Evolutionary conservation across 495 filamentous ascomycete species (phyloP).

Genomic region (Aspergillus biplanus): DNA sequence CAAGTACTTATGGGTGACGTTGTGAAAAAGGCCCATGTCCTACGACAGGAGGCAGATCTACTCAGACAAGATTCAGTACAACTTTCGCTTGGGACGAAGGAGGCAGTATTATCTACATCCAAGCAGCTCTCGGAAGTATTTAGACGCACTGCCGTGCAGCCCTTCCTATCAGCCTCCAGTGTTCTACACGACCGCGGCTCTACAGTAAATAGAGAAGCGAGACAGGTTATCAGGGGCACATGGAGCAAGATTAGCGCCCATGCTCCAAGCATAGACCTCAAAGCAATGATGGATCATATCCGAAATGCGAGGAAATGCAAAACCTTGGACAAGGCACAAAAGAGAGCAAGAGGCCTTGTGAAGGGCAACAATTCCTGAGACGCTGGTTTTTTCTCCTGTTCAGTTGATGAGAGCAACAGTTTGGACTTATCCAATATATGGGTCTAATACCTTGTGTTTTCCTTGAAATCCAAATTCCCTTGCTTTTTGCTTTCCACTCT

Average conservation of each 20-base stretch:
- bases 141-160: constrained; percentile 40
- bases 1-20: constrained; percentile 54
- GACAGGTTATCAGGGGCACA: constrained; percentile 33
- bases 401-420: background rate
- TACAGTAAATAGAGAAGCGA: constrained; percentile 37
- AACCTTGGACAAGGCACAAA: constrained; percentile 44
- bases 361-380: constrained; percentile 25
- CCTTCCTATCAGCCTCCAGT: constrained; percentile 37
- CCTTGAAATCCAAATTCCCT: constrained; percentile 5
- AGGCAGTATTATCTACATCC: constrained; percentile 39
- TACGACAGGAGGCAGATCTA: constrained; percentile 38
- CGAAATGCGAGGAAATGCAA: constrained; percentile 36
- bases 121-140: constrained; percentile 43
- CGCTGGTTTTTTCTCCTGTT: constrained; percentile 18
- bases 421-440: constrained; percentile 4
- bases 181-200: constrained; percentile 35
- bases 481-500: constrained; percentile 4
- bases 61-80: constrained; percentile 32
- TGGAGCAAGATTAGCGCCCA: constrained; percentile 36
- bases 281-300: constrained; percentile 36
- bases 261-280: constrained; percentile 32
- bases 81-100: constrained; percentile 24
- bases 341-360: constrained; percentile 39
- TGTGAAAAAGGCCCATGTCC: constrained; percentile 43
- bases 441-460: constrained; percentile 11